A percentile compares a stretch with the other conserved stretches of the same genome.
These are phyloP conservation scores for Cladosporium austrohemisphaericum DNA, from an alignment of 2,329 filamentous ascomycete species.

Conservation along the genomic window DNA sequence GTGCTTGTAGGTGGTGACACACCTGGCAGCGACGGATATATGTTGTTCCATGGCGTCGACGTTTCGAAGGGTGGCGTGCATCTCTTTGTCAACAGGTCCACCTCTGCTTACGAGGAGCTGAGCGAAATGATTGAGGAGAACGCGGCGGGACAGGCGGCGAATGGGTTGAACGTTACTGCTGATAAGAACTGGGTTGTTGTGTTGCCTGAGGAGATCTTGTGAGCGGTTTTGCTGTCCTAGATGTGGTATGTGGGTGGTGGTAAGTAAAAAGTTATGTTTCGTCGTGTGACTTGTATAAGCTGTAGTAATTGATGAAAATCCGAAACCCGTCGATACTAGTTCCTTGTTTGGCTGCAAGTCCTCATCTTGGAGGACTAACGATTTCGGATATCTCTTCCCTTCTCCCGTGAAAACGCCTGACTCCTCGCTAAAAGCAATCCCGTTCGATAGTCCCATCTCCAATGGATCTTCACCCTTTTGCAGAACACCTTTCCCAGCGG, in stretches of 20 bases:
- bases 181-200: constrained; percentile 47
- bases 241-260: no score
- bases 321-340: no score
- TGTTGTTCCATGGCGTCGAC: constrained; percentile 46
- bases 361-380: no score
- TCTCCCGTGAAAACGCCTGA: constrained; percentile 8
- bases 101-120: constrained; percentile 35
- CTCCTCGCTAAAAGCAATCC: constrained; percentile 9
- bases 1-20: constrained; percentile 44
- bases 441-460: not conserved
- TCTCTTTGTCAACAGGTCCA: constrained; percentile 42
- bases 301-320: no score
- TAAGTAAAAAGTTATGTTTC: no score
- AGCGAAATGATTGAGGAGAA: constrained; percentile 38
- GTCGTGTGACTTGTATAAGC: not conserved
- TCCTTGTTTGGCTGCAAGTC: no score
- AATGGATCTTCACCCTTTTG: not conserved
- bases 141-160: constrained; percentile 34
- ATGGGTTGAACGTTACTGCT: constrained; percentile 39
- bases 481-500: not conserved
- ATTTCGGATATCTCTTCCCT: no score
- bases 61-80: constrained; percentile 41
- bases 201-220: constrained; percentile 36
- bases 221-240: not conserved
- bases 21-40: constrained; percentile 42